Evolutionary conservation across 441 rosid genomes (phyloP), one percentile per base, ranked within the genome.

Genomic region (Gossypium davidsonii): DNA sequence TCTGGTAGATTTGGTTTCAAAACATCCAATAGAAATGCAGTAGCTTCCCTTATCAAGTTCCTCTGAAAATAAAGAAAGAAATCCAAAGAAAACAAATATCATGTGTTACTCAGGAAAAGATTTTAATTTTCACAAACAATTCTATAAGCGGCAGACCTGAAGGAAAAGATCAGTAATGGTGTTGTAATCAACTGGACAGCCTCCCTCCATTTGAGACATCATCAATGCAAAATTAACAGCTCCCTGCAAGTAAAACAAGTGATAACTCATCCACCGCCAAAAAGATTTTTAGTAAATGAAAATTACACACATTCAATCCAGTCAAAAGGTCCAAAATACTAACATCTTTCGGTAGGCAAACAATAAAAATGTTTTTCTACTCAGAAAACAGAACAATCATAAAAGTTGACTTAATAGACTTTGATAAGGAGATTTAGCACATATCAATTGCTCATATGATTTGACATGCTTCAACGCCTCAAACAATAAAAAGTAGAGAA

Each of bases 161-260:
- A 96, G 98, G 75, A 96, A 96, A 68, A 96, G 97, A 88, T 96
- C 99, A 21, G 99, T 94, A 46, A 96, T 94, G 46, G 98, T 96
- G 65, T 94, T 96, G 84, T 92, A 96, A 78, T 94, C 99, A 80
- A 96, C 84, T 18, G 98, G 99, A 76, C 97, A 94, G 42, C 98
- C 99, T 72, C 98, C 99, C 82, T 94, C 99, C 98, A 96, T 96
- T 92, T 96, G 98, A 63, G 99, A 92, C 99, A 96, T 96, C 98
- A 96, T 96, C 80, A 96, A 79, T 53, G 98, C 97, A 87, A 96
- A 96, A 80, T 96, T 96, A 66, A 96, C 97, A 70, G 99, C 98
- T 52, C 99, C 99, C 99, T 96, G 81, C 75, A 81, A 72, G 51
- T 74, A 78, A 44, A 69, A 73, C 10, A 23, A 66, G 11, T 12